Conservation (phyloP, 345 rosid species). For the Gossypium raimondii region DNA sequence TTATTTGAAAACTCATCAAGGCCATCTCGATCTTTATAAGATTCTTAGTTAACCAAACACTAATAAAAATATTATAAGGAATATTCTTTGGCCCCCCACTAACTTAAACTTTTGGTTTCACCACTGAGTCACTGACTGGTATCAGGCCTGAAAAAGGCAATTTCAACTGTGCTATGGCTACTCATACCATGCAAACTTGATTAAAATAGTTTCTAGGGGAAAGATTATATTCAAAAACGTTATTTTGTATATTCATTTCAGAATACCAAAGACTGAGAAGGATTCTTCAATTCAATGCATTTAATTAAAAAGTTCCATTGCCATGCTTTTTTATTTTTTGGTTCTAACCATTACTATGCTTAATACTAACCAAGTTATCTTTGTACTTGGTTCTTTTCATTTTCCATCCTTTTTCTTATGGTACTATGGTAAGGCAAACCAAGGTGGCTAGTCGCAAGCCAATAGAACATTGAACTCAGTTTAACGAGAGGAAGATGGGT, state of each 20-base stretch:
- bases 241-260: neutral
- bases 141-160: slow-evolving; percentile 1
- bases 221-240: neutral
- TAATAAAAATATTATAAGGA: neutral
- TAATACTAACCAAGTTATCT: neutral
- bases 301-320: neutral
- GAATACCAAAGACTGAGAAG: neutral
- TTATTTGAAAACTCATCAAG: neutral
- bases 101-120: slow-evolving; percentile 2
- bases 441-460: neutral
- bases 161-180: neutral
- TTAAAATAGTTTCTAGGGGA: neutral
- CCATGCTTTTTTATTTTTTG: neutral
- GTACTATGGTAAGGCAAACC: neutral
- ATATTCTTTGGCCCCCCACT: neutral
- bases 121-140: neutral
- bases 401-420: neutral
- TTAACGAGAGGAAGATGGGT: neutral
- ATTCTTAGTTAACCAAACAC: neutral
- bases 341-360: neutral
- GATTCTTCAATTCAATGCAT: neutral
- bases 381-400: neutral
- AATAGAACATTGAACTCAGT: neutral
- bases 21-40: neutral
- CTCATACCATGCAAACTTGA: neutral